Evolutionary conservation across 441 rosid genomes (phyloP).

Genomic region (Brassica hybrid): DNA sequence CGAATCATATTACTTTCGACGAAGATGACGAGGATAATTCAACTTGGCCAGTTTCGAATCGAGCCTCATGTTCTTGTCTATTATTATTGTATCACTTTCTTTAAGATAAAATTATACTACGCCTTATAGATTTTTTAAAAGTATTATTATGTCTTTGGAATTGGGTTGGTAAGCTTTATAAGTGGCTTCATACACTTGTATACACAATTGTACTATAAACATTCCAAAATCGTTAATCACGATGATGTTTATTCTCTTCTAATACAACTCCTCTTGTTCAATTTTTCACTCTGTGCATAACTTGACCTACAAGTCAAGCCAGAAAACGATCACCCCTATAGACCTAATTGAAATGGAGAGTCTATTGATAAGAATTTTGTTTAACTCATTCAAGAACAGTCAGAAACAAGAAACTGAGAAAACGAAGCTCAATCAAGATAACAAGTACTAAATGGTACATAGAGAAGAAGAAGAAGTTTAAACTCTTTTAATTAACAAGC

Average conservation of each 20-base stretch:
- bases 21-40: no score
- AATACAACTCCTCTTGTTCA: no score
- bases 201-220: not conserved
- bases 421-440: not conserved
- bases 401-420: not conserved
- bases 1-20: conserved; percentile 14
- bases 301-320: not conserved
- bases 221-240: not conserved
- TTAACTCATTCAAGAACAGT: not conserved
- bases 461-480: not conserved
- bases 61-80: conserved; percentile 18
- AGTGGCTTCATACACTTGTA: not conserved
- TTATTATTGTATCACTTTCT: conserved; percentile 7
- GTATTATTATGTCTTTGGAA: not conserved
- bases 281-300: not conserved
- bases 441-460: not conserved
- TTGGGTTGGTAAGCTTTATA: not conserved
- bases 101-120: not conserved
- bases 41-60: not conserved
- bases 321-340: not conserved
- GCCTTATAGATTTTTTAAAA: not conserved
- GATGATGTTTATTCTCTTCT: not conserved
- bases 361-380: not conserved
- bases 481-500: conserved; percentile 54
- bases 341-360: not conserved